Conservation (phyloP, 495 filamentous ascomycete species). For the Sordaria brevicollis region DNA sequence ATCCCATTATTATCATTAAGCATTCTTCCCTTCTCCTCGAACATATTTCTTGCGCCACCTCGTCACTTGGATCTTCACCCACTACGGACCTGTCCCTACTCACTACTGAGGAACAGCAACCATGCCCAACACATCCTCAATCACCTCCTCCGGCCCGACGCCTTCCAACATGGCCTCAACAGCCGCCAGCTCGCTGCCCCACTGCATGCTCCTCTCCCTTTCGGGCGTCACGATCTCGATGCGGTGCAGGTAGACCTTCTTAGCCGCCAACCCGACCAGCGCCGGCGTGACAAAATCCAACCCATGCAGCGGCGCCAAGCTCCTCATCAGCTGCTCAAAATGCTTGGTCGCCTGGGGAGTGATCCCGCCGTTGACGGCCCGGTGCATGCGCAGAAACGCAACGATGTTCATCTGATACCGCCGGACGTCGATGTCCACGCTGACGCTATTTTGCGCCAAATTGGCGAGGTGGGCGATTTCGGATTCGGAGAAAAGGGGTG, state of each 20-base stretch:
- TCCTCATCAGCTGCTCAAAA: conserved; percentile 54
- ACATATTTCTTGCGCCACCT: not conserved
- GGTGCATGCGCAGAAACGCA: conserved; percentile 74
- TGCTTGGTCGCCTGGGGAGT: conserved; percentile 69
- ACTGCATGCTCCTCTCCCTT: conserved; percentile 81
- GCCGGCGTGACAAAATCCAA: conserved; percentile 76
- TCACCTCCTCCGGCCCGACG: conserved; percentile 61
- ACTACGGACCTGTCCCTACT: not conserved
- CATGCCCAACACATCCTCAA: conserved; percentile 68
- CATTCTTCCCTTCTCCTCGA: not conserved
- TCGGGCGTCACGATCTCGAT: conserved; percentile 57
- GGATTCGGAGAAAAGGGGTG: conserved; percentile 17
- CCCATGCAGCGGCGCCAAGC: conserved; percentile 74
- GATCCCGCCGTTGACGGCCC: conserved; percentile 69
- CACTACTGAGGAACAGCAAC: conserved; percentile 62
- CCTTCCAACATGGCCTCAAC: conserved; percentile 56
- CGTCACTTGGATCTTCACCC: not conserved
- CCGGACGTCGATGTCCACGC: conserved; percentile 48
- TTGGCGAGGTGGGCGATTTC: conserved; percentile 31
- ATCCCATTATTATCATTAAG: not conserved
- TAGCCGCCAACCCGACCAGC: conserved; percentile 70
- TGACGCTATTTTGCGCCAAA: conserved; percentile 13
- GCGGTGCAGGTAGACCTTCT: conserved; percentile 81
- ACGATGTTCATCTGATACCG: conserved; percentile 79
- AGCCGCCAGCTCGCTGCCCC: conserved; percentile 70